Base-by-base conservation (phyloP, 106 monocot genomes). In the Acanthochlamys bracteata region DNA sequence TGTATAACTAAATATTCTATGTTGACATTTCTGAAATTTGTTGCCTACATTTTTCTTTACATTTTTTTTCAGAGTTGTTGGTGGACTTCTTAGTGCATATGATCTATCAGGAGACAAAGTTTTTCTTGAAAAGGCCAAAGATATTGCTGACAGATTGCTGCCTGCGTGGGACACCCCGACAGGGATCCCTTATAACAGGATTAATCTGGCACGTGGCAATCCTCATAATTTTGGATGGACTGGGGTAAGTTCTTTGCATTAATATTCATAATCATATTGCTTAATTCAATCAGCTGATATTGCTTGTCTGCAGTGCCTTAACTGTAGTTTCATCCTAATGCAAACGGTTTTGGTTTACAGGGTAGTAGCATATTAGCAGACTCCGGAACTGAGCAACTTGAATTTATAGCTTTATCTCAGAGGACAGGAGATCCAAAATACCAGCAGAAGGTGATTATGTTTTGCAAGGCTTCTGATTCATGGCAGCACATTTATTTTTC, bases 121-220 rank as follows among this genome's bases (percentile, higher is more conserved):
- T 57, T 94, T 94, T 78, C 94, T 94, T 59, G 84, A 84, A 23
- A 94, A 94, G 77, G 94, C 94, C 43, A 83, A 86, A 74, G 94
- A 94, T 45, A 94, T 94, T 69, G 84, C 64, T 40, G 72, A 94
- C 41, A 81, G 94, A 64, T 73, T 94, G 64, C 75, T 94, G 41
- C 94, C 94, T 55, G 94, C 94, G 19, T 94, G 94, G 94, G 77
- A 86, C 64, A 84, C 94, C 57, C 60, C 86, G 63, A 81, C 94
- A 24, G 94, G 94, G n/a, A 94, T 94, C 66, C 94, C 94, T 0
- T 94, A 77, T 67, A 94, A 94, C 58, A 73, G 71, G 66, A 94
- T 94, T 41, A 94, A 94, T 63, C 75, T 94, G 67, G 89, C 82
- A 71, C 84, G 54, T 84, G 94, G 94, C 40, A 69, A 73, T 71